Evolutionary conservation across 1,284 basidiomycete species (phyloP), one percentile per base, ranked within the genome.

Genomic region (Pseudozyma hubeiensis): DNA sequence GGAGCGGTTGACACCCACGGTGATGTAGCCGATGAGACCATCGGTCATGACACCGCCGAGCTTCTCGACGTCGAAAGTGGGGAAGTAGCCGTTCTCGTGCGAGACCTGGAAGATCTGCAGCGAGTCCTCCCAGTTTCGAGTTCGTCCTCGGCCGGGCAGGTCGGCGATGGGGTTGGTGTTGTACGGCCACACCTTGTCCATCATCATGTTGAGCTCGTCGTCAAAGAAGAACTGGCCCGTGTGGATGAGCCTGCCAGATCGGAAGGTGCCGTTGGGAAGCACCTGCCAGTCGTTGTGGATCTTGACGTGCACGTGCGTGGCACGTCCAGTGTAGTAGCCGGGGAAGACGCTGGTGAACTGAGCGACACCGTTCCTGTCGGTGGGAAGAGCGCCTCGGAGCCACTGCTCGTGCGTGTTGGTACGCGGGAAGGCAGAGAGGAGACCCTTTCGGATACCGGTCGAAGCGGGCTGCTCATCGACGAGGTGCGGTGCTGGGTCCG

Each of bases 271-370:
- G 56, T 86, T 86, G 69, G 84, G 71, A 40, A 84, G 73, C 13
- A 80, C 79, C 14, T 78, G 74, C 84, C 84, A 86, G 50, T 86
- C 81, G 44, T 84, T 81, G 82, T 85, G 84, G 33, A 86, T 80
- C 59, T 85, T 81, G 40, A 79, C 68, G 61, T 82, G 65, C 70
- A 86, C 87, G 87, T 54, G 87, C 84, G 69, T 87, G 84, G 80
- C 89, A 87, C 50, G 85, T 76, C 53, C 87, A 75, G 79, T 80
- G 74, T 85, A 86, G 81, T 85, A 91, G 0, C 90, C 91, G 8
- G 91, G 90, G 85, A 90, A 91, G 75, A 91, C 89, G 19, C 88
- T 88, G 40, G 78, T 88, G 73, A 91, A 90, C 66, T 90, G 88
- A 0, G 88, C 88, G 16, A 91, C 89, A 24, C 91, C 91, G 69